Evolutionary conservation across 805 yeast species (phyloP).

Genomic region (Kazachstania psychrophila): DNA sequence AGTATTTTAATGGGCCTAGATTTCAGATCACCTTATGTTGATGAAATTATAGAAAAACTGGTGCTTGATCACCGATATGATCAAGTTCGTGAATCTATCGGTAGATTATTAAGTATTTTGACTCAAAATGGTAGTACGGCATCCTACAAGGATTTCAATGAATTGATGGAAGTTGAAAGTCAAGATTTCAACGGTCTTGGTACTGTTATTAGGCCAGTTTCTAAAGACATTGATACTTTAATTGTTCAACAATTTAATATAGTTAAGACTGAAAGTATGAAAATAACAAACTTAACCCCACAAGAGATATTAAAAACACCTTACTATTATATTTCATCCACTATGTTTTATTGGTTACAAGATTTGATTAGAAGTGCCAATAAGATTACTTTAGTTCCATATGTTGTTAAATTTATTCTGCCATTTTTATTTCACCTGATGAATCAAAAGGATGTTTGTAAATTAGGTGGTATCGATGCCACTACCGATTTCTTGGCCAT

Average conservation of each 20-base stretch:
- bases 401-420: constrained; percentile 43
- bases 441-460: constrained; percentile 75
- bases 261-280: constrained; percentile 35
- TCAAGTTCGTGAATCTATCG: constrained; percentile 61
- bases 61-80: constrained; percentile 56
- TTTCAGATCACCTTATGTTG: constrained; percentile 47
- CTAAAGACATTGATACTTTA: constrained; percentile 28
- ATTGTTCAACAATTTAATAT: constrained; percentile 38
- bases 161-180: constrained; percentile 10
- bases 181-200: constrained; percentile 30
- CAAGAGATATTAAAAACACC: constrained; percentile 51
- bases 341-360: constrained; percentile 52
- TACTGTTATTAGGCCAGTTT: constrained; percentile 23
- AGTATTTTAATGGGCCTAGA: constrained; percentile 40
- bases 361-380: constrained; percentile 46
- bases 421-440: constrained; percentile 63
- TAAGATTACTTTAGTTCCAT: constrained; percentile 44
- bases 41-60: constrained; percentile 34
- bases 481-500: constrained; percentile 37
- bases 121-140: constrained; percentile 13
- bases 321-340: constrained; percentile 59
- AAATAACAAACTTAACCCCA: constrained; percentile 33
- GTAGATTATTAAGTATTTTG: constrained; percentile 38
- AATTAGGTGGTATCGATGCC: constrained; percentile 53
- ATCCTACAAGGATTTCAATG: constrained; percentile 12